phyloP scores from a whole-genome alignment of 805 yeast species.

The Hanseniaspora singularis region DNA sequence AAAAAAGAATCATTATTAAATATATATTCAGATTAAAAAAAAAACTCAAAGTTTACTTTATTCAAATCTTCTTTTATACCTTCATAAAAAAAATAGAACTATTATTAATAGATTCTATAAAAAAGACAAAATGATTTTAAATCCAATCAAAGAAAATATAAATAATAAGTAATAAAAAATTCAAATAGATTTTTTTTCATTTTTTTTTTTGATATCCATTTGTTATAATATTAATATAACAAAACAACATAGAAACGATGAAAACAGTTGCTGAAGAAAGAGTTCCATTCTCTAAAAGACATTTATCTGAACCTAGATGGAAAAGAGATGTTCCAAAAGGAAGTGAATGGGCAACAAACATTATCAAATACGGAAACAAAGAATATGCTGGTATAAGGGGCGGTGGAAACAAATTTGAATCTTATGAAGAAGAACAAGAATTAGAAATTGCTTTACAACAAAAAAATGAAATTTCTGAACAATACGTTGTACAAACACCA shows the following conservation, averaged over 20 bases:
- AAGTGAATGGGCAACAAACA: slow-evolving; percentile 3
- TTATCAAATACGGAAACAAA: slow-evolving; percentile 4
- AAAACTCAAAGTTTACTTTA: too few relatives aligned
- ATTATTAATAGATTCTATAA: too few relatives aligned
- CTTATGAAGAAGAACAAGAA: slow-evolving; percentile 1
- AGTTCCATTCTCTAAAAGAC: slow-evolving; percentile 13
- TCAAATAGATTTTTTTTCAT: too few relatives aligned
- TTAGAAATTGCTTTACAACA: background rate
- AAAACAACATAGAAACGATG: background rate
- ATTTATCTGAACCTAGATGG: slow-evolving; percentile 8
- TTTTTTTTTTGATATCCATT: too few relatives aligned
- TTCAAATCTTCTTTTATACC: too few relatives aligned
- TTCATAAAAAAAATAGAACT: too few relatives aligned
- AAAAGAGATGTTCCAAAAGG: slow-evolving; percentile 13
- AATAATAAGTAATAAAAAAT: too few relatives aligned
- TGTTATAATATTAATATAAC: too few relatives aligned
- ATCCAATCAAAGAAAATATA: too few relatives aligned
- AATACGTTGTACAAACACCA: background rate
- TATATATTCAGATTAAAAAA: too few relatives aligned
- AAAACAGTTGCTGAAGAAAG: background rate
- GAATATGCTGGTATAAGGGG: background rate
- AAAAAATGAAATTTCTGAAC: background rate
- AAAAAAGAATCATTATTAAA: too few relatives aligned
- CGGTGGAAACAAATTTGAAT: slow-evolving; percentile 4
- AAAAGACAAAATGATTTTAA: too few relatives aligned